These are phyloP conservation scores for Cryptosporidium bovis DNA, from an alignment of 169 alveolate species.

Conservation along the genomic window DNA sequence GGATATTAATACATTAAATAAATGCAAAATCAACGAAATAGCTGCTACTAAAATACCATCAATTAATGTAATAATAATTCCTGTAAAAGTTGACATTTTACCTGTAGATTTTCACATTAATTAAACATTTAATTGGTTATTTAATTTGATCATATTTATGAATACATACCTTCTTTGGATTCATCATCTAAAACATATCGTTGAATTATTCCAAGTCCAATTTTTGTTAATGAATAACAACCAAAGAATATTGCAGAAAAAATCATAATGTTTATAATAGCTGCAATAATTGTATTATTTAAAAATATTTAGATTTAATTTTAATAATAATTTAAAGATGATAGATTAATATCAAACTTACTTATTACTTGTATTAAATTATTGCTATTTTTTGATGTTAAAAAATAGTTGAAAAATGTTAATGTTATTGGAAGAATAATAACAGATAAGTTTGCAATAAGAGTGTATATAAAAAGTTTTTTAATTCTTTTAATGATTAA, in stretches of 20 bases:
- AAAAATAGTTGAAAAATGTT: background rate
- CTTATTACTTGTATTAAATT: slow-evolving; percentile 6
- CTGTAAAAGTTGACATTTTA: slow-evolving; percentile 46
- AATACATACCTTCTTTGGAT: slow-evolving; percentile 29
- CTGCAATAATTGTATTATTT: background rate
- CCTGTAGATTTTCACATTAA: slow-evolving; percentile 4
- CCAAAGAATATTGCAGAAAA: slow-evolving; percentile 47
- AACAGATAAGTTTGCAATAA: slow-evolving; percentile 27
- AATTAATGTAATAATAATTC: slow-evolving; percentile 30
- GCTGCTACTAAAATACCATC: slow-evolving; percentile 16
- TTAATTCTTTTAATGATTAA: background rate
- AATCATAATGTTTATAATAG: background rate
- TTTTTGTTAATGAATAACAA: slow-evolving; percentile 45
- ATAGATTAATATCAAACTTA: background rate
- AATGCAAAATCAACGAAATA: slow-evolving; percentile 18
- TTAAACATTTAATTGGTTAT: background rate
- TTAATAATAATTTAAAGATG: background rate
- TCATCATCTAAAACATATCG: slow-evolving; percentile 26
- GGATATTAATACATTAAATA: background rate
- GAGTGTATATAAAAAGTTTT: background rate
- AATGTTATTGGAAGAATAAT: slow-evolving; percentile 30
- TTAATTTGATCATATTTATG: background rate
- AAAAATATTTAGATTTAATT: background rate
- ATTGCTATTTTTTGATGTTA: background rate
- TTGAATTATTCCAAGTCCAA: slow-evolving; percentile 25